These are phyloP conservation scores for Phyllosticta citribraziliensis DNA, from an alignment of 2,329 filamentous ascomycete genomes.

Conservation along the genomic window DNA sequence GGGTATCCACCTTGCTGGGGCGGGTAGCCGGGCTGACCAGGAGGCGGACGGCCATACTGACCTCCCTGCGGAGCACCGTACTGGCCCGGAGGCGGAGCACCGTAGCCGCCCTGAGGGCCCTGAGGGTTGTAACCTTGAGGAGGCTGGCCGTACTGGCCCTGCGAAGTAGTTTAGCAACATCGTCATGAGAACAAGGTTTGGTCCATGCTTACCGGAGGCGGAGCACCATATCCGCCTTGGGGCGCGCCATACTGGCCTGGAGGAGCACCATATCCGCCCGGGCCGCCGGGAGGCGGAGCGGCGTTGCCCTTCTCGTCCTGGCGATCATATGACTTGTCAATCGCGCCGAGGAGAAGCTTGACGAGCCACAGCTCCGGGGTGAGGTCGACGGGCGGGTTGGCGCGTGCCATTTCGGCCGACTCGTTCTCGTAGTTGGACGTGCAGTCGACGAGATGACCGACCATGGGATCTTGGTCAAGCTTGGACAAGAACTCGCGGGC, in stretches of 20 bases:
- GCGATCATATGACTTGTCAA: slow-evolving; percentile 55
- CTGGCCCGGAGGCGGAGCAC: slow-evolving; percentile 15
- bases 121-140: slow-evolving; percentile 13
- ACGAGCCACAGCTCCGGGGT: slow-evolving; percentile 58
- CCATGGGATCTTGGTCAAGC: slow-evolving; percentile 53
- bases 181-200: not conserved
- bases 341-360: slow-evolving; percentile 58
- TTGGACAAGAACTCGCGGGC: slow-evolving; percentile 54
- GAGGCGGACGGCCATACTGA: slow-evolving; percentile 18
- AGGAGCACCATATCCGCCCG: slow-evolving; percentile 16
- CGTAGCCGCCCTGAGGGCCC: slow-evolving; percentile 14
- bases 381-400: slow-evolving; percentile 51
- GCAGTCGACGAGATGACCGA: slow-evolving; percentile 56
- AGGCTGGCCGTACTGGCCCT: slow-evolving; percentile 16
- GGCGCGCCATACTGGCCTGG: slow-evolving; percentile 25
- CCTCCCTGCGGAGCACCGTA: slow-evolving; percentile 22
- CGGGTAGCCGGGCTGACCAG: slow-evolving; percentile 22
- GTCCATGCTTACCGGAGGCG: slow-evolving; percentile 9
- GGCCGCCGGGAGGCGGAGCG: slow-evolving; percentile 15
- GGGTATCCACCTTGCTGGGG: slow-evolving; percentile 7
- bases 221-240: slow-evolving; percentile 14
- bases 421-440: slow-evolving; percentile 62
- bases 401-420: slow-evolving; percentile 54
- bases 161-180: slow-evolving; percentile 8
- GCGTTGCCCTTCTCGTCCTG: slow-evolving; percentile 51